Evolutionary conservation across 257 asterid species (phyloP).

Genomic region (Solanum arcanum): DNA sequence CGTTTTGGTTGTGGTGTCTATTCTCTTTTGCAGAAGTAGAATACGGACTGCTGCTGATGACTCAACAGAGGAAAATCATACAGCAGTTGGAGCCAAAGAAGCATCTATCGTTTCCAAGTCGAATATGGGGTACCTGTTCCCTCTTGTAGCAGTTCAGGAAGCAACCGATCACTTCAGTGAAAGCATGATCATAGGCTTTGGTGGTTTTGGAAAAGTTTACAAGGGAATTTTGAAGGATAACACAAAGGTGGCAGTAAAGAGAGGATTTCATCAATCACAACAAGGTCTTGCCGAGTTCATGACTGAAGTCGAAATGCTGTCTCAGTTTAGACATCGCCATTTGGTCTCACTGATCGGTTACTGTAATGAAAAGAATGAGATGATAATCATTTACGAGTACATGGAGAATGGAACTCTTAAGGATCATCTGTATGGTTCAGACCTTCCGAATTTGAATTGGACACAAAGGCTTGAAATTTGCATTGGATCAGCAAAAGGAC

Average conservation of each 20-base stretch:
- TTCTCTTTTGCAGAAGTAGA: slow-evolving; percentile 8
- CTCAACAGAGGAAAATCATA: slow-evolving; percentile 2
- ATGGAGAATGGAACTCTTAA: slow-evolving; percentile 33
- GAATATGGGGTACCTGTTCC: slow-evolving; percentile 22
- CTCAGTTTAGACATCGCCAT: slow-evolving; percentile 33
- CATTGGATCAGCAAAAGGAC: slow-evolving; percentile 40
- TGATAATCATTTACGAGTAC: slow-evolving; percentile 35
- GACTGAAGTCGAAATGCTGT: slow-evolving; percentile 32
- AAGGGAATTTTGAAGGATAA: slow-evolving; percentile 23
- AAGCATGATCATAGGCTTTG: slow-evolving; percentile 18
- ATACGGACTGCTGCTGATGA: background rate
- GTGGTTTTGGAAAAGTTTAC: slow-evolving; percentile 39
- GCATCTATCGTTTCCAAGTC: slow-evolving; percentile 8
- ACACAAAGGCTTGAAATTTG: slow-evolving; percentile 29
- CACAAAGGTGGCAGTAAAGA: slow-evolving; percentile 27
- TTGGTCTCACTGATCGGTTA: slow-evolving; percentile 34
- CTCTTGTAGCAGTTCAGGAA: slow-evolving; percentile 22
- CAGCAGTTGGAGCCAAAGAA: background rate
- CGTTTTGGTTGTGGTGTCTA: slow-evolving; percentile 1
- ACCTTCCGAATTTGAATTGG: slow-evolving; percentile 20
- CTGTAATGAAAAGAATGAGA: slow-evolving; percentile 24
- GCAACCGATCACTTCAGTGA: slow-evolving; percentile 29
- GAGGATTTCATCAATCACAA: slow-evolving; percentile 15
- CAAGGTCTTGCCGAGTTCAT: slow-evolving; percentile 27
- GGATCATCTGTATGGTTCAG: slow-evolving; percentile 19